phyloP scores from a whole-genome alignment of 352 stramenopile species.

The Pythium oligandrum region DNA sequence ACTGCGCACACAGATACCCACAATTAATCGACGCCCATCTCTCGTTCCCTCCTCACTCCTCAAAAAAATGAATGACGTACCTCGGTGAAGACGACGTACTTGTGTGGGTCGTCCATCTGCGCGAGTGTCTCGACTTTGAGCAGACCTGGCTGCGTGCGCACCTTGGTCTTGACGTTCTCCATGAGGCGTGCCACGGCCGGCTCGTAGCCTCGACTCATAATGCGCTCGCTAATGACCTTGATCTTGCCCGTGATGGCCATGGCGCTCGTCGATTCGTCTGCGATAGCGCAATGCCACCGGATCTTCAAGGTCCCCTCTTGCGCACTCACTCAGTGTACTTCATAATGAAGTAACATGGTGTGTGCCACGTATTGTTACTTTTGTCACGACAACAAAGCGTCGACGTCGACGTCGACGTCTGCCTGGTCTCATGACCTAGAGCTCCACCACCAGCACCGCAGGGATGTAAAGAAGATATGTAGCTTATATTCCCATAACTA shows the following conservation, averaged over 20 bases:
- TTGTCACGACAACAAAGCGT: too few relatives aligned
- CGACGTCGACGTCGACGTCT: too few relatives aligned
- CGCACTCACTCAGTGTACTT: conserved; percentile 7
- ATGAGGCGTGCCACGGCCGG: conserved; percentile 78
- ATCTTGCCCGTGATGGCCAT: conserved; percentile 21
- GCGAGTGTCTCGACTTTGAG: conserved; percentile 75
- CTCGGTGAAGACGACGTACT: conserved; percentile 89
- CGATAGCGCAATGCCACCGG: conserved; percentile 1
- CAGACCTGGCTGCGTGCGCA: conserved; percentile 68
- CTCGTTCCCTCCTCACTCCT: too few relatives aligned
- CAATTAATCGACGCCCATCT: too few relatives aligned
- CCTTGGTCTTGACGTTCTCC: conserved; percentile 81
- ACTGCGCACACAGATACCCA: conserved; percentile 24
- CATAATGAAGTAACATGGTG: conserved; percentile 16
- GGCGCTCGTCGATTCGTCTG: conserved; percentile 11
- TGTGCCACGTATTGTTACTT: conserved; percentile 9
- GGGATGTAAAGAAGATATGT: too few relatives aligned
- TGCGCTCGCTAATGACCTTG: conserved; percentile 76
- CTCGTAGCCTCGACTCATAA: conserved; percentile 87
- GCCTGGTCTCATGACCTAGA: too few relatives aligned
- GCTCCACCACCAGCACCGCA: too few relatives aligned
- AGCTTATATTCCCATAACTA: too few relatives aligned
- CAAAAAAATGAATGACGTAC: conserved; percentile 16
- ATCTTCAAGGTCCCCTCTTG: background rate
- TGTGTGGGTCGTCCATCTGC: conserved; percentile 74